Evolutionary conservation across 2,329 filamentous ascomycete species (phyloP).

Genomic region (Fonsecaea nubica): DNA sequence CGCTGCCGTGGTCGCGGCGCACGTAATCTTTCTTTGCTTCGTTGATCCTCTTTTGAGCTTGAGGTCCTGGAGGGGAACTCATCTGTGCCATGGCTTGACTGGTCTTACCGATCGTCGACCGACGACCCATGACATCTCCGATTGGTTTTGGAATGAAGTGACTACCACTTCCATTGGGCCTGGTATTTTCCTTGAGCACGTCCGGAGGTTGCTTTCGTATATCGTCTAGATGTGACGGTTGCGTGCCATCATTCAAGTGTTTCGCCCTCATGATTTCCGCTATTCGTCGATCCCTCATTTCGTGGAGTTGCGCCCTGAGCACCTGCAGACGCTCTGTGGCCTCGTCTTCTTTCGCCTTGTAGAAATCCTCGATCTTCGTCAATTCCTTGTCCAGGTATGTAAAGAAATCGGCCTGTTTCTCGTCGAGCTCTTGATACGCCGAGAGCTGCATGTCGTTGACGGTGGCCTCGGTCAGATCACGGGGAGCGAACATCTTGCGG

Average conservation of each 20-base stretch:
- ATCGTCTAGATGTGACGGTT: conserved; percentile 6
- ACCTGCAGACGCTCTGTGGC: conserved; percentile 73
- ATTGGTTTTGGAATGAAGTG: conserved; percentile 45
- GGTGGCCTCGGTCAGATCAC: conserved; percentile 46
- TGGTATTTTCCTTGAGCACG: conserved; percentile 38
- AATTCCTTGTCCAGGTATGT: conserved; percentile 82
- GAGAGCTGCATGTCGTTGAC: conserved; percentile 60
- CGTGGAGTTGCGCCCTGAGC: conserved; percentile 83
- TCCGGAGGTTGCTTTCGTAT: conserved; percentile 28
- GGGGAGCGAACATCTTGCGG: conserved; percentile 48
- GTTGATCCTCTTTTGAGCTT: conserved; percentile 42
- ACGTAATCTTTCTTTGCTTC: conserved; percentile 57
- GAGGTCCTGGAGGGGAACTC: conserved; percentile 50
- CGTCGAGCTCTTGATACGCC: conserved; percentile 69
- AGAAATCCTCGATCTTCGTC: conserved; percentile 90
- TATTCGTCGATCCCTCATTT: conserved; percentile 85
- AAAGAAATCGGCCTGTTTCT: conserved; percentile 84
- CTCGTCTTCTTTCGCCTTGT: conserved; percentile 84
- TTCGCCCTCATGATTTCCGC: conserved; percentile 65
- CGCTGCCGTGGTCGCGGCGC: conserved; percentile 52
- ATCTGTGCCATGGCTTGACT: conserved; percentile 57
- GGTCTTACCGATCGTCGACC: conserved; percentile 62
- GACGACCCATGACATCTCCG: conserved; percentile 51
- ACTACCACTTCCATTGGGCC: conserved; percentile 39
- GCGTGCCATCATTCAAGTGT: not conserved